Evolutionary conservation across 2,329 filamentous ascomycete species (phyloP).

Genomic region (Paecilomyces dactylethromorphus): DNA sequence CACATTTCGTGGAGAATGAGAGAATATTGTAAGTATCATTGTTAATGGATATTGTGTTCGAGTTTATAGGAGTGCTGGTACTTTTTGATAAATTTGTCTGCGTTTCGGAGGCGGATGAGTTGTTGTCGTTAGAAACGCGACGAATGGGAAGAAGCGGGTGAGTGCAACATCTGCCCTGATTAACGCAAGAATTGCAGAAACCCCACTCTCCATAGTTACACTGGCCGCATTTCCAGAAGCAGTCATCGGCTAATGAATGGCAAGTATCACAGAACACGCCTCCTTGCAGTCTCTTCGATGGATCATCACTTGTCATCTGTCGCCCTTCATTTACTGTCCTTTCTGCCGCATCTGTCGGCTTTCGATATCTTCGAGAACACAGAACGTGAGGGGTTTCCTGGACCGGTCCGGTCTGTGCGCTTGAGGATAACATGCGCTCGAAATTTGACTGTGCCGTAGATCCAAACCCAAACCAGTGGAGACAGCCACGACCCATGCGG

Average conservation of each 20-base stretch:
- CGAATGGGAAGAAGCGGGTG: conserved; percentile 74
- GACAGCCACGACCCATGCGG: conserved; percentile 66
- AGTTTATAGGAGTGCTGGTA: conserved; percentile 13
- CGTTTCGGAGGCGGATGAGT: conserved; percentile 2
- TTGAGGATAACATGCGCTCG: conserved; percentile 42
- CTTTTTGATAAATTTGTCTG: conserved; percentile 11
- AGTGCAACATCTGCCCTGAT: conserved; percentile 71
- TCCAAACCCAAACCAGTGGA: conserved; percentile 85
- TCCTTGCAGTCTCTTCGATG: conserved; percentile 60
- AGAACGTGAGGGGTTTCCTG: conserved; percentile 49
- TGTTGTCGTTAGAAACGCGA: conserved; percentile 42
- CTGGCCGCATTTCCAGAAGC: conserved; percentile 80
- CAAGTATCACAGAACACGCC: conserved; percentile 83
- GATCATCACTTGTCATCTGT: conserved; percentile 59
- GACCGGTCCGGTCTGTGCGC: conserved; percentile 29
- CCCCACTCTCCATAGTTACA: conserved; percentile 96
- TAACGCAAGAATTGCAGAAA: conserved; percentile 83
- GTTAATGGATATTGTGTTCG: conserved; percentile 25
- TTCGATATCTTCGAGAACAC: conserved; percentile 26
- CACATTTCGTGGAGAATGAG: conserved; percentile 68
- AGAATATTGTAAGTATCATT: conserved; percentile 57
- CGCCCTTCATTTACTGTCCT: conserved; percentile 35
- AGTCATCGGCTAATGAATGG: conserved; percentile 65
- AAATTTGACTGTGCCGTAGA: conserved; percentile 63
- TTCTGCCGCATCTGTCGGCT: conserved; percentile 19